These are phyloP conservation scores for Hanseniaspora hatyaiensis DNA, from an alignment of 805 yeast genomes.

Conservation along the genomic window DNA sequence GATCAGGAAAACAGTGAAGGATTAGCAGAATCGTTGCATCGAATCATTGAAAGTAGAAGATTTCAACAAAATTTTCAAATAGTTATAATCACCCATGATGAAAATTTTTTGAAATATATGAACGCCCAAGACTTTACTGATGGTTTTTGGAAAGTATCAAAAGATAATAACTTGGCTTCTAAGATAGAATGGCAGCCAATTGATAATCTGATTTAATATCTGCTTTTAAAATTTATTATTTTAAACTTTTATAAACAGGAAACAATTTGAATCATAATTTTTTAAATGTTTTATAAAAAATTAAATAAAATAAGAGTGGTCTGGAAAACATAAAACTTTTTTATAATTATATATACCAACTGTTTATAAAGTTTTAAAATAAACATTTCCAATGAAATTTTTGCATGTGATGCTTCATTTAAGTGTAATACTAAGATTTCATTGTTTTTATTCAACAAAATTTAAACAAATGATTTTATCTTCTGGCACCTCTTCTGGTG, in stretches of 20 bases:
- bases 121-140: conserved; percentile 77
- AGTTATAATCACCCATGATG: conserved; percentile 94
- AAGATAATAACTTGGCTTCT: conserved; percentile 75
- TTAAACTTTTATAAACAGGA: too few species aligned
- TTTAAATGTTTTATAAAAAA: too few species aligned
- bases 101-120: conserved; percentile 73
- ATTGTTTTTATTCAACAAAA: background rate
- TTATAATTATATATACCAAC: too few species aligned
- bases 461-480: too few species aligned
- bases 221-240: too few species aligned
- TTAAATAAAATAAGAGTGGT: too few species aligned
- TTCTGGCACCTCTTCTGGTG: conserved; percentile 49
- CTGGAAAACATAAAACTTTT: too few species aligned
- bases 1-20: conserved; percentile 84
- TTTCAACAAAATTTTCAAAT: conserved; percentile 82
- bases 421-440: background rate
- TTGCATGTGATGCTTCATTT: too few species aligned
- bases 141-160: conserved; percentile 66
- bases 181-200: conserved; percentile 50
- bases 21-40: conserved; percentile 65
- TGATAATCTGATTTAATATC: conserved; percentile 29
- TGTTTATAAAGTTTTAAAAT: too few species aligned
- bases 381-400: too few species aligned
- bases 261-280: too few species aligned
- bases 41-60: conserved; percentile 62